A percentile compares a stretch with the other conserved stretches of the same genome.
Evolutionary conservation across 257 asterid genomes (phyloP).

Genomic region (Petunia axillaris): DNA sequence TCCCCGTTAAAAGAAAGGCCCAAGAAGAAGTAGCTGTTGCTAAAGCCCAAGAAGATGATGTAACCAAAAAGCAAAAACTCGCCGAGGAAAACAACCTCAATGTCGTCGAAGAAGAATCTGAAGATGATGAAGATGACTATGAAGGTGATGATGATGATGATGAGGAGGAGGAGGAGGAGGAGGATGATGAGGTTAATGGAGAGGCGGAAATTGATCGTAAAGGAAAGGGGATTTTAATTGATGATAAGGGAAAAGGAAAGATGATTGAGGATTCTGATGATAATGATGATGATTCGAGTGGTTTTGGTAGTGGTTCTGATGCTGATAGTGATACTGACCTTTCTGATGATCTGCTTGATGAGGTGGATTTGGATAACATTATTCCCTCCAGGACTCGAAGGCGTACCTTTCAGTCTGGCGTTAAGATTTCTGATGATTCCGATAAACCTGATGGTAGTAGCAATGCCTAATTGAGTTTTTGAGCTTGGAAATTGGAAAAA

Average conservation of each 20-base stretch:
- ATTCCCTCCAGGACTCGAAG: constrained; percentile 50
- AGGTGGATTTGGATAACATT: constrained; percentile 48
- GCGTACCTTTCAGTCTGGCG: constrained; percentile 32
- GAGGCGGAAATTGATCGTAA: constrained; percentile 33
- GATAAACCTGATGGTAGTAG: constrained; percentile 17
- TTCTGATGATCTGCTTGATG: constrained; percentile 49
- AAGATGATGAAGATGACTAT: constrained; percentile 30
- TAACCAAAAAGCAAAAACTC: constrained; percentile 39
- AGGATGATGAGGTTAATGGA: constrained; percentile 32
- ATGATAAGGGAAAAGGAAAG: constrained; percentile 51
- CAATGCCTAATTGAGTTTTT: constrained; percentile 26
- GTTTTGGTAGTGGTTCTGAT: constrained; percentile 35
- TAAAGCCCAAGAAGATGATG: constrained; percentile 26
- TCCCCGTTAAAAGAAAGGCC: constrained; percentile 31
- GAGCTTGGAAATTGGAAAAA: no score
- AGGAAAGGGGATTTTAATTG: constrained; percentile 45
- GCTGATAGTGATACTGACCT: constrained; percentile 41
- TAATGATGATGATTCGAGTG: constrained; percentile 34
- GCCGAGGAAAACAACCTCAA: constrained; percentile 12
- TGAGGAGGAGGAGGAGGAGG: constrained; percentile 25
- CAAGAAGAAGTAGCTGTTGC: not conserved
- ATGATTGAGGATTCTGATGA: constrained; percentile 38
- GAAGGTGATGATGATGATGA: constrained; percentile 30
- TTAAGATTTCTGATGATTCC: constrained; percentile 31
- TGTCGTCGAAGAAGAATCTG: constrained; percentile 17